These are phyloP conservation scores for Suillus bovinus DNA, from an alignment of 768 basidiomycete species.

Conservation along the genomic window DNA sequence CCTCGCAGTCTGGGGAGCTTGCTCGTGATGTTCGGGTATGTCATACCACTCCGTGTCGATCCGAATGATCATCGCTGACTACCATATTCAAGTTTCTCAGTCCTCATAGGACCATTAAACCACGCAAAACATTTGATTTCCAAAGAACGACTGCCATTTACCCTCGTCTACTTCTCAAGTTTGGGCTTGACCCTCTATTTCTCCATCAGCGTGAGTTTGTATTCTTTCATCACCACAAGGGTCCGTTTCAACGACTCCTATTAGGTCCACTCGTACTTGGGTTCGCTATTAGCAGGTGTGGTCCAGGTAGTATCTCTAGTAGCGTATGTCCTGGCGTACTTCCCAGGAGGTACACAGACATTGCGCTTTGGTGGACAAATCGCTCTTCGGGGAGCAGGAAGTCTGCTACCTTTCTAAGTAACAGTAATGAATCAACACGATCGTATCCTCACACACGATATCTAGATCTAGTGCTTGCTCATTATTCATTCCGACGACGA, in stretches of 20 bases:
- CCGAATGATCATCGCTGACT: neutral
- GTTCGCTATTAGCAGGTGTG: constrained; percentile 79
- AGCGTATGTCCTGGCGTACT: constrained; percentile 91
- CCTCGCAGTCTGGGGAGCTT: constrained; percentile 73
- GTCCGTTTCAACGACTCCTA: neutral
- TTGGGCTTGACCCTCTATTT: constrained; percentile 90
- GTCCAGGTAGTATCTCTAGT: constrained; percentile 83
- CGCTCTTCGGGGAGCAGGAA: constrained; percentile 82
- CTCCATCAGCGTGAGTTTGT: constrained; percentile 72
- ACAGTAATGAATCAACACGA: constrained; percentile 11
- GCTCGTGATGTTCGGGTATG: constrained; percentile 95
- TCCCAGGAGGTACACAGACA: constrained; percentile 87
- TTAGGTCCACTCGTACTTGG: constrained; percentile 82
- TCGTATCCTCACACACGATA: constrained; percentile 4
- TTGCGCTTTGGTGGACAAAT: constrained; percentile 78
- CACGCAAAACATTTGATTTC: constrained; percentile 88
- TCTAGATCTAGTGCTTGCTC: constrained; percentile 8
- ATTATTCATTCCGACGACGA: neutral
- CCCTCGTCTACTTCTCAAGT: constrained; percentile 77
- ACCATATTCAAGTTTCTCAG: constrained; percentile 57
- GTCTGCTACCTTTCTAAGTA: constrained; percentile 70
- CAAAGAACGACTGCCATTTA: constrained; percentile 83
- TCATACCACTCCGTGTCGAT: neutral
- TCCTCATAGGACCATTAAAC: constrained; percentile 88
- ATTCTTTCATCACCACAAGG: constrained; percentile 7